Conservation (phyloP, 2,329 filamentous ascomycete genomes). For the Epichloe glyceriae region DNA sequence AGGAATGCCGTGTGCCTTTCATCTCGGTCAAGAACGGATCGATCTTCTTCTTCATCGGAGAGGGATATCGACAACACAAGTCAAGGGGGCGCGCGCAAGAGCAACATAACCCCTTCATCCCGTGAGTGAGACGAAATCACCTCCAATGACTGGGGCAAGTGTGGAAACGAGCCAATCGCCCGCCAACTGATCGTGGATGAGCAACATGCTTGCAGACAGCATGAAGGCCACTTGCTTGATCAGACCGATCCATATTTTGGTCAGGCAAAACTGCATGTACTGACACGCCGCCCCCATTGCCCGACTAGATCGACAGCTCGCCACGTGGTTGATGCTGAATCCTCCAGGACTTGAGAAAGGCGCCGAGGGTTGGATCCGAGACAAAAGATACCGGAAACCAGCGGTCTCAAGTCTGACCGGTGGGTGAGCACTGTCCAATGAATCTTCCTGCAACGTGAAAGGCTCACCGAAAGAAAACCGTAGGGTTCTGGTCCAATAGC, state of each 20-base stretch:
- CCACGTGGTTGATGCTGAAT: not conserved
- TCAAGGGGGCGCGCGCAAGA: not conserved
- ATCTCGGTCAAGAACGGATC: not conserved
- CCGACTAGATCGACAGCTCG: not conserved
- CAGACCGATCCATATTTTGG: not conserved
- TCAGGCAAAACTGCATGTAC: not conserved
- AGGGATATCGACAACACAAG: not conserved
- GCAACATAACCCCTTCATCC: not conserved
- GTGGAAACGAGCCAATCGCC: not conserved
- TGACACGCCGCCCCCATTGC: not conserved
- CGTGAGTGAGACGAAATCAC: not conserved
- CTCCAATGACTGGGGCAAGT: not conserved
- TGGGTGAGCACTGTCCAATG: not conserved
- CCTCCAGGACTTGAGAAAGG: too few species aligned
- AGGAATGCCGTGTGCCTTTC: constrained; percentile 10
- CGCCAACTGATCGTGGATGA: too few species aligned
- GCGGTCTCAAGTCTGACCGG: not conserved
- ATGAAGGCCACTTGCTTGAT: not conserved
- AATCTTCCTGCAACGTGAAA: not conserved
- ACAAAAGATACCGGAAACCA: too few species aligned
- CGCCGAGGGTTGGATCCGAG: too few species aligned
- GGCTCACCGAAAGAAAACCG: not conserved
- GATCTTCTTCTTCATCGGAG: not conserved
- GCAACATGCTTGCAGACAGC: not conserved
- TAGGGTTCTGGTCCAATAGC: not conserved